Base-by-base conservation (phyloP, 176 grass and related monocot genomes). In the Paspalum vaginatum region DNA sequence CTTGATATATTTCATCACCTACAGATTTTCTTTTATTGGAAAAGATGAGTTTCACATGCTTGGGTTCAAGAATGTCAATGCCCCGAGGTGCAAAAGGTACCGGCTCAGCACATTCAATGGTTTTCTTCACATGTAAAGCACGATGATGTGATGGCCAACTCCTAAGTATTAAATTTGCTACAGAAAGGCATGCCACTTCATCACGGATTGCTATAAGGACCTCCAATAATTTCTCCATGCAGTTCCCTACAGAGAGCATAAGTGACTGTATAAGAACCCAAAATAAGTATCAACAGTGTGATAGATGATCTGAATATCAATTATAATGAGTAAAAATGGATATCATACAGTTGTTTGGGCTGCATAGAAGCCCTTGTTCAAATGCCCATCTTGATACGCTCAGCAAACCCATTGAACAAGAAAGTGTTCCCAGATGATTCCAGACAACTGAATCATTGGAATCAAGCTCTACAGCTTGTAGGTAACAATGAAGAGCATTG, bases 61-160 rank as follows among this genome's bases (percentile, higher is more conserved):
- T 88, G 26, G 95, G 95, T 77, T 94, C 88, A 66, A 98, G 92
- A 80, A 83, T 81, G 62, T 93, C 95, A 65, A 98, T 77, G 78
- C 95, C 95, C 21, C 83, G 86, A 77, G 90, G 81, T 75, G 89
- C 87, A 70, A 94, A 94, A 5, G 92, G 83, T 52, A 91, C 73
- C 7, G 76, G 81, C 73, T 90, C 92, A 82, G 68, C 72, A 86
- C 81, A 66, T 74, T 94, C 92, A 60, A 98, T 98, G 55, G 86
- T 85, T 62, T 92, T 83, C 81, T 89, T 98, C 17, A 94, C 92
- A 91, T 94, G 83, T 75, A 94, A 92, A 79, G 95, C 95, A 65
- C 90, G 89, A 80, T 87, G 84, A 93, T 98, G 95, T 85, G 95
- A 98, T 89, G 95, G 92, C 95, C 95, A 98, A 83, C 90, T 91